phyloP scores from a whole-genome alignment of 257 asterid species.

The Eustoma russellianum region DNA sequence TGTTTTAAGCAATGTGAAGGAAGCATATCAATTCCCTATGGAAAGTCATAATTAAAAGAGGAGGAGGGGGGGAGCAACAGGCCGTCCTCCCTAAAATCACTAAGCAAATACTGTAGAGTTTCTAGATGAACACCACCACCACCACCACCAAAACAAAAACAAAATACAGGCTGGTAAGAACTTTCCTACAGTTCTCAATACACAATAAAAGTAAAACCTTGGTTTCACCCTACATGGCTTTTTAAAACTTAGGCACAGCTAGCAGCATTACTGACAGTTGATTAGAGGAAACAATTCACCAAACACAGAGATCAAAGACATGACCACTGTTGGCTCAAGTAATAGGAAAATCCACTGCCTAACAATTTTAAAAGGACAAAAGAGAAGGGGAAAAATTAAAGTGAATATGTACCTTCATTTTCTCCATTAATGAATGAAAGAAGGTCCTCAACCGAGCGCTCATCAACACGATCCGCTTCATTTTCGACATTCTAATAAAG shows the following conservation, averaged over 20 bases:
- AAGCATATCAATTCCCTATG: no score
- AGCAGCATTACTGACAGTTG: neutral
- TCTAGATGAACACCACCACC: no score
- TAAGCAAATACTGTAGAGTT: no score
- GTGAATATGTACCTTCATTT: slow-evolving; percentile 40
- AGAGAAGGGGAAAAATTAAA: neutral
- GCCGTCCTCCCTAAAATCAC: no score
- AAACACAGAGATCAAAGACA: neutral
- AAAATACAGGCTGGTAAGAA: no score
- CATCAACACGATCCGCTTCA: slow-evolving; percentile 82
- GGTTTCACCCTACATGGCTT: no score
- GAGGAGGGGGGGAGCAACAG: no score
- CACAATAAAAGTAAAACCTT: neutral
- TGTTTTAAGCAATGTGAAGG: no score
- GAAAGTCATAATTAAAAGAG: no score
- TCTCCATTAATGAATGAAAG: slow-evolving; percentile 79
- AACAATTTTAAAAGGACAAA: neutral
- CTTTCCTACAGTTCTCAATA: no score
- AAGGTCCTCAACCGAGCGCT: slow-evolving; percentile 92
- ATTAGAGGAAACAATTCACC: neutral
- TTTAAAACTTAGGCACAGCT: no score
- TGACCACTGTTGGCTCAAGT: neutral
- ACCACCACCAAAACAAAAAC: no score
- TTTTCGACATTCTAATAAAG: slow-evolving; percentile 49
- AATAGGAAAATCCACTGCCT: neutral